A percentile compares a stretch with the other conserved stretches of the same genome.
Evolutionary conservation across 495 filamentous ascomycete species (phyloP).

Genomic region (Hypomontagnella monticulosa): DNA sequence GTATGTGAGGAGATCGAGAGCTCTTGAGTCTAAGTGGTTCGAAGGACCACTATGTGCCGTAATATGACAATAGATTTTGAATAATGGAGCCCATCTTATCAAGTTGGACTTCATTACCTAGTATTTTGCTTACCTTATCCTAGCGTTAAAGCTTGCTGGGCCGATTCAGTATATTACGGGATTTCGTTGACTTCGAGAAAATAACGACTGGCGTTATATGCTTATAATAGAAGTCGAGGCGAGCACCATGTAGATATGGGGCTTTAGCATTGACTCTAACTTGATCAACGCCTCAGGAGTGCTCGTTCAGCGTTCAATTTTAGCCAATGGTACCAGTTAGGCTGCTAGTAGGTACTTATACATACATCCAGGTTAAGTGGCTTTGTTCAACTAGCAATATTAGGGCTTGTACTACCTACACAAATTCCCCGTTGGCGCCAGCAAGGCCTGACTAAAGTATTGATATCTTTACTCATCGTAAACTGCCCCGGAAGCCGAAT

Average conservation of each 20-base stretch:
- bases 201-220: no score
- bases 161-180: no score
- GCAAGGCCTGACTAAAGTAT: conserved; percentile 10
- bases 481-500: conserved; percentile 22
- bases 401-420: conserved; percentile 5
- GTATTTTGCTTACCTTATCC: not conserved
- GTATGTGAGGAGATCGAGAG: conserved; percentile 36
- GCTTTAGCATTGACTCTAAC: no score
- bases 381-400: conserved; percentile 6
- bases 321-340: not conserved
- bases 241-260: no score
- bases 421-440: conserved; percentile 22
- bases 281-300: no score
- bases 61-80: conserved; percentile 27
- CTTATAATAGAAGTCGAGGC: no score
- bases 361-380: not conserved
- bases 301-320: not conserved
- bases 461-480: not conserved
- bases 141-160: not conserved
- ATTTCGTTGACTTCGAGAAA: no score
- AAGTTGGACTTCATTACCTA: not conserved
- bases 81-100: conserved; percentile 23
- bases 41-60: conserved; percentile 1
- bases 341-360: not conserved
- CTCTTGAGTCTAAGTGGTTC: conserved; percentile 21